Percentiles rank a stretch among this genome's conserved stretches.
Evolutionary conservation across 129 eudicot genomes (phyloP).

Genomic region (Apium graveolens): DNA sequence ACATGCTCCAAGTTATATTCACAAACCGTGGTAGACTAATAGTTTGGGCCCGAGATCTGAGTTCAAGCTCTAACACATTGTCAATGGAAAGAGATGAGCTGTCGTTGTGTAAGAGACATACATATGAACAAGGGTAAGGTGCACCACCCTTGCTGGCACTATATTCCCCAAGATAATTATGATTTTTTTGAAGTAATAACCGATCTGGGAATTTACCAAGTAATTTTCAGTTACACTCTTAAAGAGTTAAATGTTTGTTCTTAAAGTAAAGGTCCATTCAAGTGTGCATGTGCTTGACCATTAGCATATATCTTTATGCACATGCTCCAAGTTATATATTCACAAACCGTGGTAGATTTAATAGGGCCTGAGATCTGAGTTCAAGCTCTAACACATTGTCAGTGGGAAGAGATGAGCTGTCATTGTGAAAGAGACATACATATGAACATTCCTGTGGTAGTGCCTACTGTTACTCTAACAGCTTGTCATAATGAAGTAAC

Average conservation of each 20-base stretch:
- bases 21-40: background rate
- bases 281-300: background rate
- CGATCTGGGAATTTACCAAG: background rate
- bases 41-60: background rate
- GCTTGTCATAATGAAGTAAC: background rate
- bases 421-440: background rate
- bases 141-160: background rate
- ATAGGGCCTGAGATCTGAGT: background rate
- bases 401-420: background rate
- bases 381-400: background rate
- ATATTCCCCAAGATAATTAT: background rate
- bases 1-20: background rate
- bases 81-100: background rate
- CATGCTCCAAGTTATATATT: slow-evolving; percentile 1
- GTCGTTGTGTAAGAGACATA: background rate
- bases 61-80: background rate
- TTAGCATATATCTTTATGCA: background rate
- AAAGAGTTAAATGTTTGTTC: background rate
- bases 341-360: background rate
- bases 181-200: background rate
- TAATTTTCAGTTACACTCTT: background rate
- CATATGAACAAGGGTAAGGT: background rate
- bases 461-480: background rate
- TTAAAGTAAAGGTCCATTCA: slow-evolving; percentile 6
- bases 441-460: background rate